These are phyloP conservation scores for Scytalidium sp. DNA, from an alignment of 2,329 filamentous ascomycete species.

Conservation along the genomic window DNA sequence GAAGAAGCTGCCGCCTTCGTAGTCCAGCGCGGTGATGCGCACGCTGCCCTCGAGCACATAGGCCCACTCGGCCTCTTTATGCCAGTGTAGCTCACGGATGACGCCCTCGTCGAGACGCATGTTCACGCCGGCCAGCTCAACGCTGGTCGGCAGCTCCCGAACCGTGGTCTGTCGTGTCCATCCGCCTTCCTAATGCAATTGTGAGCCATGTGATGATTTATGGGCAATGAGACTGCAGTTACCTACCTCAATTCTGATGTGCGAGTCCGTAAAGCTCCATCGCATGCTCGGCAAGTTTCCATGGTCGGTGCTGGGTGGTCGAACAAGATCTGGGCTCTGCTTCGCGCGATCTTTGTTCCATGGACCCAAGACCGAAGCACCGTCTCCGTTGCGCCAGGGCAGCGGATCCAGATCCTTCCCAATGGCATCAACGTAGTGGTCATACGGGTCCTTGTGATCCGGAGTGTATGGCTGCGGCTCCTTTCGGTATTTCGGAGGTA, in stretches of 20 bases:
- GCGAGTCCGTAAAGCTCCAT: constrained; percentile 67
- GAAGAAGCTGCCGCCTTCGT: constrained; percentile 73
- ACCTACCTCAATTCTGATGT: constrained; percentile 59
- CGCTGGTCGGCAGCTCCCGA: constrained; percentile 60
- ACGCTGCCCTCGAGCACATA: constrained; percentile 70
- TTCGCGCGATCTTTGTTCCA: constrained; percentile 65
- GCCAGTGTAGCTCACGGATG: constrained; percentile 77
- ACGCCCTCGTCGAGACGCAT: constrained; percentile 73
- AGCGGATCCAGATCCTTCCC: constrained; percentile 60
- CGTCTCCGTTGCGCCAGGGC: constrained; percentile 62
- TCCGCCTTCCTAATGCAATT: constrained; percentile 57
- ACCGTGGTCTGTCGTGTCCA: constrained; percentile 75
- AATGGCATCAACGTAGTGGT: constrained; percentile 59
- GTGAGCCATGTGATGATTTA: constrained; percentile 14
- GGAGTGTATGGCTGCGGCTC: constrained; percentile 52
- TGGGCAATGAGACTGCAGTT: not conserved
- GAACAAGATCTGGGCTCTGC: constrained; percentile 68
- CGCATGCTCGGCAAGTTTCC: constrained; percentile 69
- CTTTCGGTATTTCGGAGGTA: constrained; percentile 38
- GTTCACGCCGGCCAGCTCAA: constrained; percentile 74
- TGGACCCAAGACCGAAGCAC: constrained; percentile 65
- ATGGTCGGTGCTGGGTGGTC: constrained; percentile 71
- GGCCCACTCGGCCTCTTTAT: constrained; percentile 77
- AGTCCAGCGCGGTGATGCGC: constrained; percentile 70
- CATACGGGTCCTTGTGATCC: constrained; percentile 57